Base-by-base conservation (phyloP, 352 stramenopile genomes). In the Pilasporangium apinafurcum region DNA sequence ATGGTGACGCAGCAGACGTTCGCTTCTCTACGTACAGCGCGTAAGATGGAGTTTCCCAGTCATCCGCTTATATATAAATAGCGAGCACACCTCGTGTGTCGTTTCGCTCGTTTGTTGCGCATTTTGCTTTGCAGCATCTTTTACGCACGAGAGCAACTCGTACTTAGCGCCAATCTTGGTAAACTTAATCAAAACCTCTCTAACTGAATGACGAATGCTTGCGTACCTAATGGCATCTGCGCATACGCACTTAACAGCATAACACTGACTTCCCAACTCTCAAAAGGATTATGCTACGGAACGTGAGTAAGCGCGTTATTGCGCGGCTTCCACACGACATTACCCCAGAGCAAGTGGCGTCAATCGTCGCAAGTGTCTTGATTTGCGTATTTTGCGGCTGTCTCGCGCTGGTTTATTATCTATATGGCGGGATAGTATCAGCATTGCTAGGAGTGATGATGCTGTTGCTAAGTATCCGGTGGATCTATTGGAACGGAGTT, bases 401-500 rank as follows among this genome's bases (percentile, higher is more conserved):
- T 0, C 3, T 76, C 1, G 40, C 8, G 5, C 26, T 37, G 1
- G 25, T 71, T 9, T 58, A 66, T 20, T 28, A 51, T n/a, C 5
- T 60, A 4, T 72, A 63, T n/a, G 68, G 67, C 0, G 41, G 37
- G 1, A 30, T 59, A 10, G 42, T 37, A 5, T 46, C 56, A 9
- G 21, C 37, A 1, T 8, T 71, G 0, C 31, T 60, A 3, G 51
- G 39, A 13, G 39, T 59, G 0, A 18, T 59, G 5, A 52, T 69
- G n/a, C 30, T 46, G 4, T 21, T 67, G 32, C 17, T 62, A 0
- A 21, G 5, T 3, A 44, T 62, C 20, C 71, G 74, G 22, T 90
- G 74, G 74, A 37, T 87, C 9, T 65, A 87, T 35, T 79, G 54
- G 51, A 77, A 90, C 32, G 74, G 58, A 14, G 55, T 77, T 26